Conservation (phyloP, 2,329 filamentous ascomycete genomes). For the Fusarium sambucinum region DNA sequence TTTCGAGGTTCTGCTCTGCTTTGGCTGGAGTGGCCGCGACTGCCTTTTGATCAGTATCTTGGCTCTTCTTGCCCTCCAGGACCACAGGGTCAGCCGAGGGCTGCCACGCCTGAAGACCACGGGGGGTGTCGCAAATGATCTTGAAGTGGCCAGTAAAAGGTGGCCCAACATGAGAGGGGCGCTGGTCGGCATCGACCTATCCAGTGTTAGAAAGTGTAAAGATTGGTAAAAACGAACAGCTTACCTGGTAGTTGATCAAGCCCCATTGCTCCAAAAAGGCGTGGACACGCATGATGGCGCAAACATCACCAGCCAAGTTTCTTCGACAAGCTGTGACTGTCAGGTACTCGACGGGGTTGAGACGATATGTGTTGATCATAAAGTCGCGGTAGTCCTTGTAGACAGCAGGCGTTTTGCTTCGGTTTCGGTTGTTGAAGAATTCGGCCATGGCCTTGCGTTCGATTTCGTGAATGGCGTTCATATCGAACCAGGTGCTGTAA, state of each 20-base stretch:
- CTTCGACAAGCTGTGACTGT: slow-evolving; percentile 96
- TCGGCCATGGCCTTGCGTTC: slow-evolving; percentile 96
- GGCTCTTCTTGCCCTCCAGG: slow-evolving; percentile 69
- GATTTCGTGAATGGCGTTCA: slow-evolving; percentile 90
- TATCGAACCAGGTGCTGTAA: slow-evolving; percentile 99
- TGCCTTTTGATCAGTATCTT: slow-evolving; percentile 80
- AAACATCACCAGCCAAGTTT: slow-evolving; percentile 96
- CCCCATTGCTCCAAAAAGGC: slow-evolving; percentile 99
- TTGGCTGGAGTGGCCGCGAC: slow-evolving; percentile 75
- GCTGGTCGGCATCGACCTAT: slow-evolving; percentile 94
- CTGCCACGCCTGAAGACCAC: slow-evolving; percentile 94
- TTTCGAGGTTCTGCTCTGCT: slow-evolving; percentile 88
- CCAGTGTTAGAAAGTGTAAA: slow-evolving; percentile 48
- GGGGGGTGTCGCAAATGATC: slow-evolving; percentile 93
- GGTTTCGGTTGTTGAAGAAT: slow-evolving; percentile 98
- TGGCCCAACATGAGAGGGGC: slow-evolving; percentile 93
- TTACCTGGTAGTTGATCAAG: slow-evolving; percentile 96
- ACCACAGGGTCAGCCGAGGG: slow-evolving; percentile 82
- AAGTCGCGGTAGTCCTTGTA: slow-evolving; percentile 99
- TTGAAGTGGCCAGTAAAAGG: slow-evolving; percentile 98
- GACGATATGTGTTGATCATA: slow-evolving; percentile 98
- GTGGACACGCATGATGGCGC: slow-evolving; percentile 98
- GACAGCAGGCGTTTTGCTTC: slow-evolving; percentile 95
- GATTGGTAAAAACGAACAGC: not conserved
- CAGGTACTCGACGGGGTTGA: slow-evolving; percentile 95